These are phyloP conservation scores for Fomes fomentarius DNA, from an alignment of 1,284 basidiomycete genomes.

Conservation along the genomic window DNA sequence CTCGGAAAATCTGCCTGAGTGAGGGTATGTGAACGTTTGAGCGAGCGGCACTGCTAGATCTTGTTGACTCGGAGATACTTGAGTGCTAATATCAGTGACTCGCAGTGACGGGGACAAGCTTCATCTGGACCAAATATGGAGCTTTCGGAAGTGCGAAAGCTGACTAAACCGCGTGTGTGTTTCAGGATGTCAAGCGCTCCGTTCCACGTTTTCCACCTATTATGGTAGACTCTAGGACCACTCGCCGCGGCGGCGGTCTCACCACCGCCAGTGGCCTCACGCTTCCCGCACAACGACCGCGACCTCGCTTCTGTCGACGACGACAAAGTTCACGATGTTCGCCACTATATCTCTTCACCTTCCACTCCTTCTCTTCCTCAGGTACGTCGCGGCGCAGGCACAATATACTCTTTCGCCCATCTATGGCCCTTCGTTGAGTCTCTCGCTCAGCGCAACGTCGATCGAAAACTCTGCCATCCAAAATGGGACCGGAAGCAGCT, in stretches of 20 bases:
- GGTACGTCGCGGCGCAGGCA: slow-evolving; percentile 10
- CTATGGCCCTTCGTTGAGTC: slow-evolving; percentile 4
- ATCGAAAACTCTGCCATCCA: not conserved
- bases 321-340: not conserved
- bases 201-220: too few species aligned
- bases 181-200: too few species aligned
- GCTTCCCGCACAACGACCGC: not conserved
- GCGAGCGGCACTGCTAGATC: too few species aligned
- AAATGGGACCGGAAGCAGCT: slow-evolving; percentile 6
- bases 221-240: too few species aligned
- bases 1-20: too few species aligned
- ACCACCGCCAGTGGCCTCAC: not conserved
- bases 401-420: slow-evolving; percentile 15
- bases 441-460: slow-evolving; percentile 7
- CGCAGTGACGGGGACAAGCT: too few species aligned
- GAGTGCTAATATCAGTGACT: too few species aligned
- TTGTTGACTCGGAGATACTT: too few species aligned
- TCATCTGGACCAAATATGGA: too few species aligned
- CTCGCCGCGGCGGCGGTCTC: not conserved
- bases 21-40: too few species aligned
- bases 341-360: not conserved
- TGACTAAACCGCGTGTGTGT: too few species aligned
- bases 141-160: too few species aligned
- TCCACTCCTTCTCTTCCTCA: not conserved
- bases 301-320: not conserved